Evolutionary conservation across 2,329 filamentous ascomycete genomes (phyloP), one percentile per base, ranked within the genome.

Genomic region (Penicillium freii): DNA sequence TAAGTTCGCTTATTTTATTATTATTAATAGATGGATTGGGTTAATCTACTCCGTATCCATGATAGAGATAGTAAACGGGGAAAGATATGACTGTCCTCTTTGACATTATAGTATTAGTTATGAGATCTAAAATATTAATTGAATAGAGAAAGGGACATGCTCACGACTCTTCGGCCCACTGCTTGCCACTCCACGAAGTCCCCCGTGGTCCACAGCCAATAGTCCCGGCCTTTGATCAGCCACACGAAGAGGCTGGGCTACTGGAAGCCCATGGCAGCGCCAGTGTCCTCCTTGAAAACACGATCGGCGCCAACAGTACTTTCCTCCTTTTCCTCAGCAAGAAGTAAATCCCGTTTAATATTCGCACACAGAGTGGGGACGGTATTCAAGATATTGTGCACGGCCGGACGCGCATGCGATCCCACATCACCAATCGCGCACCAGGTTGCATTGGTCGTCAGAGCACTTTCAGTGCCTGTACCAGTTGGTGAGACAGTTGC

Each of bases 201-300:
- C 0, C 68, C 76, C 1, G 77, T 79, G 10, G 78, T 81, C 77
- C 79, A 80, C 29, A 83, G 54, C 78, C 79, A 84, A 59, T 81
- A 81, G 59, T 82, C 78, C 19, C 79, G 68, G 1, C 81, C 79
- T 63, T 83, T 82, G 50, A 82, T 73, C 64, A 78, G 47, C 78
- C 80, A 82, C 0, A 82, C 75, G 42, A 79, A 17, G 27, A 75
- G 77, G 48, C 79, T 77, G 0, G 80, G 79, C 25, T 82, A 4
- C 39, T 65, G 65, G 31, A 64, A 79, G 0, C 80, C 80, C 68
- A 78, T 77, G 0, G 67, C 71, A 0, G 75, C 74, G 0, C 80
- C 80, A 2, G 54, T 73, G 58, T 82, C 79, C 50, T 80, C 78
- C 45, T 68, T 68, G 54, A 77, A 82, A 3, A 56, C 27, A 9